Conservation (phyloP, 371 early-diverging fungal genomes). For the Rhizopus stolonifer region DNA sequence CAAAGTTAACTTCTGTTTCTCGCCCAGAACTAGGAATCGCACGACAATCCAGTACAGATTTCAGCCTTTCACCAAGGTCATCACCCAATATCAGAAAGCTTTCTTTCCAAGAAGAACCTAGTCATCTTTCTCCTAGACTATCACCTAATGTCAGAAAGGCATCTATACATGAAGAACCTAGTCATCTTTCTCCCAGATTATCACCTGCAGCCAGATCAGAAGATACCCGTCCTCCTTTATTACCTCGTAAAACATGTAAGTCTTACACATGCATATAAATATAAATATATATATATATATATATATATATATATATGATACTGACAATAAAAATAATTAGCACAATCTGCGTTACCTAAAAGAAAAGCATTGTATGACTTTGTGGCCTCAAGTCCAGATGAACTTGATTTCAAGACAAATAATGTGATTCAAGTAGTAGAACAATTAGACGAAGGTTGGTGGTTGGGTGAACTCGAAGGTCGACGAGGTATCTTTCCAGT, state of each 20-base stretch:
- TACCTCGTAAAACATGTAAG: conserved; percentile 19
- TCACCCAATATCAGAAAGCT: conserved; percentile 11
- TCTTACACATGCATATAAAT: no score
- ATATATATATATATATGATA: no score
- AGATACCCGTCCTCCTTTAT: conserved; percentile 12
- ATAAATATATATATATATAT: no score
- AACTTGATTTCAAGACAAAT: conserved; percentile 66
- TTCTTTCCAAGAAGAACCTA: conserved; percentile 8
- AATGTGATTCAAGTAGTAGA: conserved; percentile 74
- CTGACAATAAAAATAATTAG: no score
- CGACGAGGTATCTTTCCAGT: conserved; percentile 80
- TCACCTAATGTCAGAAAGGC: not conserved
- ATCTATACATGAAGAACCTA: not conserved
- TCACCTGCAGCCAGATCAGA: no score
- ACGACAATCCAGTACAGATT: conserved; percentile 5
- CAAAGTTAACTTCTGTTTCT: conserved; percentile 8
- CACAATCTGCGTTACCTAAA: not conserved
- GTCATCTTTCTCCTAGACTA: not conserved
- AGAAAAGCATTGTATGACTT: conserved; percentile 66
- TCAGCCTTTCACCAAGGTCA: no score
- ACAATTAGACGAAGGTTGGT: conserved; percentile 85
- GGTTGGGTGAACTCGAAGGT: conserved; percentile 72
- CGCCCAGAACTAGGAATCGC: not conserved
- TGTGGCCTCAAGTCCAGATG: conserved; percentile 63
- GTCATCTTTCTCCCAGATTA: no score